phyloP scores from a whole-genome alignment of 768 basidiomycete species.

The Trametes coccinea region DNA sequence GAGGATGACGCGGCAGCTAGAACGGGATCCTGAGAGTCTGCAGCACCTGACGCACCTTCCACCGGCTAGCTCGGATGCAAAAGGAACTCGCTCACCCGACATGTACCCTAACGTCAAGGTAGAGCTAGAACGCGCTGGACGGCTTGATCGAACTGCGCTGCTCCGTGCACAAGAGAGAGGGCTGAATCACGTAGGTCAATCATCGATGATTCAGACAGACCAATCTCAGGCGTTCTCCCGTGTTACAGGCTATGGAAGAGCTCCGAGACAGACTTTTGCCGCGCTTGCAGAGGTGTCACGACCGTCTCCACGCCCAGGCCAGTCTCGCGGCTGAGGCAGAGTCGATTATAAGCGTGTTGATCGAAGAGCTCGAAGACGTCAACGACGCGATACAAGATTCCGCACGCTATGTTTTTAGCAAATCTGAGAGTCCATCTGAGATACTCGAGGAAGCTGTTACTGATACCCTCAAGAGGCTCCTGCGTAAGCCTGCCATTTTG shows the following conservation, averaged over 20 bases:
- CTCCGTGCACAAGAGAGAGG: slow-evolving; percentile 28
- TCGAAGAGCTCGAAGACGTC: slow-evolving; percentile 35
- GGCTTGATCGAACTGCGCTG: slow-evolving; percentile 32
- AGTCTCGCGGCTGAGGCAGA: slow-evolving; percentile 32
- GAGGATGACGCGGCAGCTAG: not conserved
- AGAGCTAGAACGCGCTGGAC: slow-evolving; percentile 36
- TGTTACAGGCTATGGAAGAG: not conserved
- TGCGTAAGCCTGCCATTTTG: slow-evolving; percentile 5
- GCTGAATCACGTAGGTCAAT: slow-evolving; percentile 30
- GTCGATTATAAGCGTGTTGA: slow-evolving; percentile 35
- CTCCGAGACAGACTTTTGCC: slow-evolving; percentile 21
- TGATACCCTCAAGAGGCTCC: slow-evolving; percentile 14
- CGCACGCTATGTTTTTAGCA: not conserved
- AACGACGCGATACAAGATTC: slow-evolving; percentile 14
- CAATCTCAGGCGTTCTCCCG: not conserved
- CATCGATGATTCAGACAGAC: too few relatives aligned
- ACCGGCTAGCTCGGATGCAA: not conserved
- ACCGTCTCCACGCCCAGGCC: slow-evolving; percentile 24
- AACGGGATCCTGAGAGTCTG: not conserved
- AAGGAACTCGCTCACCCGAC: not conserved
- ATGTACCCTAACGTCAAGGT: slow-evolving; percentile 26
- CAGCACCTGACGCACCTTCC: not conserved
- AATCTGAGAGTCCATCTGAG: not conserved
- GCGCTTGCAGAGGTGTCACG: slow-evolving; percentile 29
- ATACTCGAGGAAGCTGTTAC: slow-evolving; percentile 1